Evolutionary conservation across 306 rosid genomes (phyloP), one percentile per base, ranked within the genome.

Genomic region (Aeschynomene evenia): DNA sequence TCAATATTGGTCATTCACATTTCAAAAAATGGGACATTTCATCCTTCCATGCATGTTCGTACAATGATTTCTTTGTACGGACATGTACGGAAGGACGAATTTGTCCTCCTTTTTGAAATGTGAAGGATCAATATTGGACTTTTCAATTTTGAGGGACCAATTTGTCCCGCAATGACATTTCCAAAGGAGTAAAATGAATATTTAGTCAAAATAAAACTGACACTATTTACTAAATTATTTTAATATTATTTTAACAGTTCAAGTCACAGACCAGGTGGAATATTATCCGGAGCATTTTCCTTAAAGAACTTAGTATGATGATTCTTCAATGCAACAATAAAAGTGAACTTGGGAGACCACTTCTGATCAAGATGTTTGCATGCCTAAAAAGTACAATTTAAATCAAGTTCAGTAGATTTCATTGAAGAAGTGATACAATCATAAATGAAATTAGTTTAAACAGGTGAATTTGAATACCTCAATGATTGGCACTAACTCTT

Each of bases 291-390:
- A 21, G 73, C 15, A 36, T 54, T 20, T 10, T 18, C 28, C 12
- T 42, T 66, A 42, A 82, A 78, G 80, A 82, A 82, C 60, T 61
- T 74, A 3, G 86, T 82, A 4, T 74, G 80, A 39, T 78, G 86
- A 50, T 64, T 82, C 80, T 82, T 82, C 34, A 69, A 80, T 1
- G 78, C 83, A 63, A 78, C 48, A 33, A 82, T 82, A 51, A 82
- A 9, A 42, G 86, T 74, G 57, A 78, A 82, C 26, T 78, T 82
- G 1, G 83, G 86, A 45, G 14, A 3, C 86, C 86, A 82, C 0
- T 2, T 50, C 23, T 57, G 72, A 9, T 82, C 77, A 18, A 43
- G 37, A 37, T 11, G 24, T 15, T 58, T 65, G 68, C 86, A 78
- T 21, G 86, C 86, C 86, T 82, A 40, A 24, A 69, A 52, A n/a